Conservation (phyloP, 139 green algal genomes). For the Zygnema cylindricum region DNA sequence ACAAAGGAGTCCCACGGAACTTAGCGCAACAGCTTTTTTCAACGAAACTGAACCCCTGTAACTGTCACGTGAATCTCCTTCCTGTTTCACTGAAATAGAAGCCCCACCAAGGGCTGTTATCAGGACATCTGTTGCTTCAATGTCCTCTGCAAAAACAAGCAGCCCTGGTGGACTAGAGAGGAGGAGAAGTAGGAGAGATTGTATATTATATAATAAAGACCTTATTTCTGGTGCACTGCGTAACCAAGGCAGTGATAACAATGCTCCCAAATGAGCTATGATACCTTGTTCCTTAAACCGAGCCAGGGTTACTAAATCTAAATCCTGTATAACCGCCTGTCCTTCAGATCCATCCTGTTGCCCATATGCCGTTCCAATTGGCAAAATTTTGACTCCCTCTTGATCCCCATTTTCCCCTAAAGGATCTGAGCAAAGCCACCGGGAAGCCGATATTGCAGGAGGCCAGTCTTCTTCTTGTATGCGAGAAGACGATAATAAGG, state of each 20-base stretch:
- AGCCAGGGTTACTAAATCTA: neutral
- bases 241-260: neutral
- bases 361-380: neutral
- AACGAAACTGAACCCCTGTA: neutral
- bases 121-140: neutral
- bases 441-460: constrained; percentile 2
- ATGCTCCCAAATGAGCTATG: neutral
- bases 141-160: neutral
- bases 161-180: neutral
- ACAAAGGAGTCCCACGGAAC: neutral
- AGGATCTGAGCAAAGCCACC: neutral
- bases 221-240: neutral
- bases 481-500: neutral
- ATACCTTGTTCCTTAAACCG: neutral
- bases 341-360: neutral
- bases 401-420: neutral
- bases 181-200: neutral
- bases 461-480: constrained; percentile 6
- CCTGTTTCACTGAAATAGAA: neutral
- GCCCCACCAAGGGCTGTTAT: neutral
- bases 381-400: neutral
- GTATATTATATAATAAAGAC: neutral
- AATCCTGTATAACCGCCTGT: neutral
- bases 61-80: neutral
- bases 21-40: neutral